These are phyloP conservation scores for Metrosideros polymorpha DNA, from an alignment of 441 rosid species.

Conservation along the genomic window DNA sequence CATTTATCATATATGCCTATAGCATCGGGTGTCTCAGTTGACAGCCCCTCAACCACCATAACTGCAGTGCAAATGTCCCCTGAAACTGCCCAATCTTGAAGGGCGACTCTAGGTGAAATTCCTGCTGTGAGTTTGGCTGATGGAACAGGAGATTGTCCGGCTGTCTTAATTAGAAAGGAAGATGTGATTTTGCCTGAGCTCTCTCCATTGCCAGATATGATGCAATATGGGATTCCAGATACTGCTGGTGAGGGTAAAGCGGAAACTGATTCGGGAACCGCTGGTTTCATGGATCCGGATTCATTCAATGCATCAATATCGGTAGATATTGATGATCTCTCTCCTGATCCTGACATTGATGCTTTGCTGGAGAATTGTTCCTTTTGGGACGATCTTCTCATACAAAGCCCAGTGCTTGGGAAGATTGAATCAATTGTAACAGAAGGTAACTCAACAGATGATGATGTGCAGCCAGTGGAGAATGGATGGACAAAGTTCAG, in stretches of 20 bases:
- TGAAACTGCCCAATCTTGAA: slow-evolving; percentile 23
- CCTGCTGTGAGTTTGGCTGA: slow-evolving; percentile 12
- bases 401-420: slow-evolving; percentile 40
- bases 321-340: slow-evolving; percentile 36
- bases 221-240: slow-evolving; percentile 32
- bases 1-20: not conserved
- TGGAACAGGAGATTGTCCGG: slow-evolving; percentile 25
- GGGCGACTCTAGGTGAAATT: slow-evolving; percentile 24
- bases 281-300: slow-evolving; percentile 35
- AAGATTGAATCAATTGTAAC: slow-evolving; percentile 43
- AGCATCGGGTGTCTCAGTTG: not conserved
- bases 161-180: slow-evolving; percentile 27
- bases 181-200: slow-evolving; percentile 37
- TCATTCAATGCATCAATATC: slow-evolving; percentile 29
- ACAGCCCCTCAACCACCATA: not conserved
- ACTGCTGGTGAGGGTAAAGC: slow-evolving; percentile 29
- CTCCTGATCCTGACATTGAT: slow-evolving; percentile 56
- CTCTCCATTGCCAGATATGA: slow-evolving; percentile 34
- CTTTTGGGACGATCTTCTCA: slow-evolving; percentile 54
- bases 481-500: slow-evolving; percentile 33
- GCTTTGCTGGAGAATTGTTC: slow-evolving; percentile 38
- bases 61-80: slow-evolving; percentile 40
- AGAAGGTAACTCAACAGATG: slow-evolving; percentile 19
- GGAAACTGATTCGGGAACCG: slow-evolving; percentile 24
- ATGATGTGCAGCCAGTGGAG: slow-evolving; percentile 21